Evolutionary conservation across 495 filamentous ascomycete genomes (phyloP), one percentile per base, ranked within the genome.

Genomic region (Hypomontagnella submonticulosa): DNA sequence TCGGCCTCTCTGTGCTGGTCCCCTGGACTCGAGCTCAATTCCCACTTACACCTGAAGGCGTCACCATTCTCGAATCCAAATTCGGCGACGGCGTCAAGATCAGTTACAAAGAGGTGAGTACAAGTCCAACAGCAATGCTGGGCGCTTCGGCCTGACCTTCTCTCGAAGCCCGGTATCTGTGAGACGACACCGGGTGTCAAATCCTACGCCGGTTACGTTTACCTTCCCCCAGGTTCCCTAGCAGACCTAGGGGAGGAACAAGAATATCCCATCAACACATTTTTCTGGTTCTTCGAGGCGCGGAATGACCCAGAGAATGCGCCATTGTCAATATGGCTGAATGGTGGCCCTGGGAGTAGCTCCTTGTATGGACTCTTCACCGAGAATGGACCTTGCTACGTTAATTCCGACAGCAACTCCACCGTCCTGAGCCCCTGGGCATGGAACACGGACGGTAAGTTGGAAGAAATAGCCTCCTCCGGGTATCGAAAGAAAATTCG

Each of bases 71-170:
- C 2, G 51, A 87, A 18, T 88, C 86, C 9, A 83, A 83, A 58
- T 83, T 86, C 47, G 76, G 84, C 23, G 75, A 86, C 27, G 86
- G 84, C 4, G 83, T 89, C 1, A 80, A 71, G 36, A 88, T 89
- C 12, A 86, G 85, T 15, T 89, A 88, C 63, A 89, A 88, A 77
- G 79, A 88, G 75, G 87, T 88, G 70, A 30, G 75, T 41, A 41
- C 15, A 40, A 7, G 33, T 16, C 9, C 13, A 9, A 48, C 36
- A 6, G 4, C 16, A 15, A 38, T 27, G 18, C 20, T 18, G 9
- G 9, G 60, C 11, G 1, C 38, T 5, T 9, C 15, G 11, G 5
- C n/a, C 47, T 61, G 23, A 69, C 34, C 4, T 50, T 15, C n/a
- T 61, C 58, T 18, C 32, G 60, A 49, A 75, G 73, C 69, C 73